phyloP scores from a whole-genome alignment of 331 rosid genomes.

The Acacia pycnantha region DNA sequence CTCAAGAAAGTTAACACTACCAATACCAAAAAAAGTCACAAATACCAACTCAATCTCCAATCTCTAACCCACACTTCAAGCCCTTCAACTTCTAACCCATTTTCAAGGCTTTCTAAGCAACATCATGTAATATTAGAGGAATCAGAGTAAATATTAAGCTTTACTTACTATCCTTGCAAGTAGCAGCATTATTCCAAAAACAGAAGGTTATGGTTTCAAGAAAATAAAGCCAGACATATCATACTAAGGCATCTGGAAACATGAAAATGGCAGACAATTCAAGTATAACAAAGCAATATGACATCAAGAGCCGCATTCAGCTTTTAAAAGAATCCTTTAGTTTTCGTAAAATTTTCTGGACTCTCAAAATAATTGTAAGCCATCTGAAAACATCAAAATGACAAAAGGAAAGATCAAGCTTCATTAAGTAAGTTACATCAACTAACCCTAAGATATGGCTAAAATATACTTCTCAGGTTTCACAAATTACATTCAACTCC shows the following conservation, averaged over 20 bases:
- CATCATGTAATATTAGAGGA: background rate
- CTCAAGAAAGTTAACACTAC: background rate
- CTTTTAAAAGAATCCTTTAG: background rate
- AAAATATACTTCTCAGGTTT: background rate
- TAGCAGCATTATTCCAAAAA: background rate
- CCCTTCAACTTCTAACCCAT: background rate
- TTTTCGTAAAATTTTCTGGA: too few relatives aligned
- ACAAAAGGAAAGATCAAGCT: background rate
- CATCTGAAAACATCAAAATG: too few relatives aligned
- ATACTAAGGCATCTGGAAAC: background rate
- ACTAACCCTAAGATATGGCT: background rate
- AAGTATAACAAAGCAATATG: background rate
- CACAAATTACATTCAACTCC: background rate
- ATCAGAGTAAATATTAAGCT: background rate
- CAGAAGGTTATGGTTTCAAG: background rate
- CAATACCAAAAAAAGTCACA: background rate
- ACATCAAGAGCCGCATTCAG: background rate
- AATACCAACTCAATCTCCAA: background rate
- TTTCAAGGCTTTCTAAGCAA: background rate
- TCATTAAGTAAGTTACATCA: background rate
- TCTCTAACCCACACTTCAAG: background rate
- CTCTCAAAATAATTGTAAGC: too few relatives aligned
- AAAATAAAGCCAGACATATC: background rate
- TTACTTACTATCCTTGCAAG: background rate
- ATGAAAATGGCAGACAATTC: background rate